phyloP scores from a whole-genome alignment of 2,329 filamentous ascomycete species.

The Epichloe hybrida region DNA sequence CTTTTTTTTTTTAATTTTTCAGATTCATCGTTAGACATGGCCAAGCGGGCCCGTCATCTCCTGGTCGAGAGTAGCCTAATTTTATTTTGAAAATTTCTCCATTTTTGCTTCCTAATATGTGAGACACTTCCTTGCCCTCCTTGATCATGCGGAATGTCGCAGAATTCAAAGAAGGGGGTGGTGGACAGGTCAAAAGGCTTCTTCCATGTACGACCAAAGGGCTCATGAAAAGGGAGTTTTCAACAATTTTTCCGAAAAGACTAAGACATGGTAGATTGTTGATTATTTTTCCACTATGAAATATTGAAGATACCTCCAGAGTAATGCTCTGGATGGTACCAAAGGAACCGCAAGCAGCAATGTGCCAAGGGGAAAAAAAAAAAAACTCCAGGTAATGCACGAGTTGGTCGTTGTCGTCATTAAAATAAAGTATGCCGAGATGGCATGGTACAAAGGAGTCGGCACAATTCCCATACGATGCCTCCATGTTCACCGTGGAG shows the following conservation, averaged over 20 bases:
- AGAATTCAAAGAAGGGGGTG: no score
- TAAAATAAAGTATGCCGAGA: background rate
- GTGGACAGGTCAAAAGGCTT: no score
- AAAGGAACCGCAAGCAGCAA: background rate
- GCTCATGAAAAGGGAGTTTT: no score
- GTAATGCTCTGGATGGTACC: background rate
- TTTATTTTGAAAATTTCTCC: no score
- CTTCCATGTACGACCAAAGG: no score
- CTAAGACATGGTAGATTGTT: background rate
- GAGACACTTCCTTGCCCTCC: no score
- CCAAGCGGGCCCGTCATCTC: background rate
- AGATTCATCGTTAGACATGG: background rate
- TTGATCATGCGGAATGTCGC: no score
- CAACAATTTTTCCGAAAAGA: background rate
- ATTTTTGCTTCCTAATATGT: no score
- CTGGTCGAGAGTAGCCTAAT: background rate
- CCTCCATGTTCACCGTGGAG: background rate
- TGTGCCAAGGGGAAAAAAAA: background rate
- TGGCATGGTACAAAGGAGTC: background rate
- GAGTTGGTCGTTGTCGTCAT: conserved; percentile 5
- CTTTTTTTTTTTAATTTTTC: background rate
- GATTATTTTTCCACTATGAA: background rate
- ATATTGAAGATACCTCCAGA: background rate
- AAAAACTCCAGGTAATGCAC: conserved; percentile 1
- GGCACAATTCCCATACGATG: background rate